These are phyloP conservation scores for Oidium heveae DNA, from an alignment of 2,329 filamentous ascomycete genomes.

Conservation along the genomic window DNA sequence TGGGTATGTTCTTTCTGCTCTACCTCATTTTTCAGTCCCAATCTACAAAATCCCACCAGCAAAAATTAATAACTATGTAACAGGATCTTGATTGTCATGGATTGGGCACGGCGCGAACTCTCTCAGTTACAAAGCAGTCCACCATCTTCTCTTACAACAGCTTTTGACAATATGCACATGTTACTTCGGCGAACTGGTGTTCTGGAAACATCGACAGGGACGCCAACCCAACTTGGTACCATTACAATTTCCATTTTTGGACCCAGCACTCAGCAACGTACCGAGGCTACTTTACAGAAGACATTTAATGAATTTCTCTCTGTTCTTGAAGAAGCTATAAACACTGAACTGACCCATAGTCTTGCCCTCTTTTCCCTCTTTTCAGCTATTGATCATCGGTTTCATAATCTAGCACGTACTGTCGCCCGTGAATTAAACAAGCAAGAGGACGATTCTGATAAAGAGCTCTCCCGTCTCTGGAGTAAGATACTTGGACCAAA, in stretches of 20 bases:
- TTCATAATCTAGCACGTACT: slow-evolving; percentile 63
- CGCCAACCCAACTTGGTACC: slow-evolving; percentile 42
- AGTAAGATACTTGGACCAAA: slow-evolving; percentile 58
- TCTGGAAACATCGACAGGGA: slow-evolving; percentile 26
- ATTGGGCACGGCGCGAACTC: slow-evolving; percentile 78
- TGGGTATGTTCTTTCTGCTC: slow-evolving; percentile 23
- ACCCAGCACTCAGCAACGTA: slow-evolving; percentile 55
- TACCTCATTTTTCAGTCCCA: background rate
- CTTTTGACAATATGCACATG: slow-evolving; percentile 65
- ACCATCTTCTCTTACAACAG: slow-evolving; percentile 36
- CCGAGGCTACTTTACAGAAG: slow-evolving; percentile 54
- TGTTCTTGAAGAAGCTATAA: slow-evolving; percentile 73
- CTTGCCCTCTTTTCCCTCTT: slow-evolving; percentile 70
- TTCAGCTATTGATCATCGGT: slow-evolving; percentile 72
- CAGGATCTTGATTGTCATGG: slow-evolving; percentile 75
- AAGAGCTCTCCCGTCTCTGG: slow-evolving; percentile 69
- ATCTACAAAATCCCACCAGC: background rate
- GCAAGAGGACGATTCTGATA: slow-evolving; percentile 58
- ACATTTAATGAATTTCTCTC: slow-evolving; percentile 73
- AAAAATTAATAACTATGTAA: slow-evolving; percentile 14
- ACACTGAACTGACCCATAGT: slow-evolving; percentile 57
- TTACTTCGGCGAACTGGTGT: slow-evolving; percentile 40
- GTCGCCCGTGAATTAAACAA: slow-evolving; percentile 62
- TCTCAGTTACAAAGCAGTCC: slow-evolving; percentile 37
- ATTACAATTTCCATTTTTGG: slow-evolving; percentile 54